Percentiles rank a stretch among this genome's conserved stretches.
phyloP scores from a whole-genome alignment of 371 early-diverging fungal genomes.

The Zychaea mexicana region DNA sequence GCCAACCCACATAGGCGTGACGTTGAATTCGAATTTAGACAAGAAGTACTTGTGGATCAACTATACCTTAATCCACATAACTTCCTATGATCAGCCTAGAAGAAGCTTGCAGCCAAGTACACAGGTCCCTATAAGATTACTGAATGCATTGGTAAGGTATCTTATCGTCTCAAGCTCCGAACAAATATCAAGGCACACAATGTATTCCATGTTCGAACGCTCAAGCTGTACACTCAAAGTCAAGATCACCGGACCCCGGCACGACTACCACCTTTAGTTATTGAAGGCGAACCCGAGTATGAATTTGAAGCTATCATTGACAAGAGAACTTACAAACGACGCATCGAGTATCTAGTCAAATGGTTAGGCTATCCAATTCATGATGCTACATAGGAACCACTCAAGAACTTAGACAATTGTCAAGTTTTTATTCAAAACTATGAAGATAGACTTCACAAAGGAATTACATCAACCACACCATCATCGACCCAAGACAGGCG shows the following conservation, averaged over 20 bases:
- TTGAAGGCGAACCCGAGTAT: conserved; percentile 34
- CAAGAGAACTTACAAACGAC: conserved; percentile 6
- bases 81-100: background rate
- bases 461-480: too few relatives aligned
- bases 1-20: background rate
- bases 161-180: background rate
- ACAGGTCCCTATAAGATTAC: background rate
- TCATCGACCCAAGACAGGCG: too few relatives aligned
- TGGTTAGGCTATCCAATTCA: conserved; percentile 22
- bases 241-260: conserved; percentile 10
- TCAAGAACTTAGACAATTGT: background rate
- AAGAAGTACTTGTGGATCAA: background rate
- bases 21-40: background rate
- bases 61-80: background rate
- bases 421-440: background rate
- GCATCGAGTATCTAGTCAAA: conserved; percentile 23
- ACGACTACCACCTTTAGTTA: conserved; percentile 24
- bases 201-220: background rate
- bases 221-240: background rate
- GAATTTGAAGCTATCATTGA: conserved; percentile 37
- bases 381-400: conserved; percentile 21
- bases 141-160: background rate
- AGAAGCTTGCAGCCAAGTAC: background rate
- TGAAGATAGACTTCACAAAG: too few relatives aligned
- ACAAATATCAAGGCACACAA: background rate